These are phyloP conservation scores for Cenchrus americanus DNA, from an alignment of 176 grass and related monocot species.

Conservation along the genomic window DNA sequence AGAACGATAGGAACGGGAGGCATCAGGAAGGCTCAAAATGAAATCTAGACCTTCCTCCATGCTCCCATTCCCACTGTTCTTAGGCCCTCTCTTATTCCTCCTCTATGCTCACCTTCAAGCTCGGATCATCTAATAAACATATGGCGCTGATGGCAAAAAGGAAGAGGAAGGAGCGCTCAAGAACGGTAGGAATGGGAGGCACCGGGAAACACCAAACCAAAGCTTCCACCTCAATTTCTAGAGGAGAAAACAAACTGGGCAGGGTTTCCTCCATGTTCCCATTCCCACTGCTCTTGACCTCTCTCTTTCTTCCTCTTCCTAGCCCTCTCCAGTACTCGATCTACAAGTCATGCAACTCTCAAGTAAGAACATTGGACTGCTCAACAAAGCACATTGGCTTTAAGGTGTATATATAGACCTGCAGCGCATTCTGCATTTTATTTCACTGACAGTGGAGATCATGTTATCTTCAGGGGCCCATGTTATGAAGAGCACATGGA, in stretches of 20 bases:
- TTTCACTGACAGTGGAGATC: background rate
- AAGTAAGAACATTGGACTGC: background rate
- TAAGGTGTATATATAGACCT: background rate
- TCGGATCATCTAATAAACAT: no score
- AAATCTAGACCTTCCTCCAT: constrained; percentile 18
- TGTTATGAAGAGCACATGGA: no score
- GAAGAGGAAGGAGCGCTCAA: constrained; percentile 12
- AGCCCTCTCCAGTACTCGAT: background rate
- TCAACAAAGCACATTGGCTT: background rate
- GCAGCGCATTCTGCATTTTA: background rate
- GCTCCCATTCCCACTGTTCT: constrained; percentile 33
- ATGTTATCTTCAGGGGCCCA: background rate
- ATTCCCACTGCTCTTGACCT: constrained; percentile 22
- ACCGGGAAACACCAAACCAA: constrained; percentile 41
- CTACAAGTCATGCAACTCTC: background rate
- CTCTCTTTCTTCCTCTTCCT: constrained; percentile 28
- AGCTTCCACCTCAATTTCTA: constrained; percentile 14
- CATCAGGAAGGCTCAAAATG: constrained; percentile 35
- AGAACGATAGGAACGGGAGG: constrained; percentile 28
- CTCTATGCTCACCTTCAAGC: no score
- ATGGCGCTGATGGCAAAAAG: background rate
- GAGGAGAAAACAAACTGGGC: background rate
- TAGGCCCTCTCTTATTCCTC: constrained; percentile 32
- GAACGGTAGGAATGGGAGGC: constrained; percentile 48
- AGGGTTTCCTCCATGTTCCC: constrained; percentile 11